These are phyloP conservation scores for Leccinum subtestaceum DNA, from an alignment of 768 basidiomycete species.

Conservation along the genomic window DNA sequence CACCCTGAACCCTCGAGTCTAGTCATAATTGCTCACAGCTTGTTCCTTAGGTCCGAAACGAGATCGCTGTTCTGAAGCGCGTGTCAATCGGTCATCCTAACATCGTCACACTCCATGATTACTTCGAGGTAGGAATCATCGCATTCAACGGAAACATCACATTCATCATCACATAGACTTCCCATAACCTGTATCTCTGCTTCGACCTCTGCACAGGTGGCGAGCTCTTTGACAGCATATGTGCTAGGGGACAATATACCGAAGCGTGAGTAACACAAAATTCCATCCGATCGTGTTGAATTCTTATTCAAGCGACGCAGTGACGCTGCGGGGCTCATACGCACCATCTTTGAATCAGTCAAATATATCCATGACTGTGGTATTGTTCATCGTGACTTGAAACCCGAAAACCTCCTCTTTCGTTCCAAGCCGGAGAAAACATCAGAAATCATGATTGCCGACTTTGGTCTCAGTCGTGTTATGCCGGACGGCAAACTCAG, in stretches of 20 bases:
- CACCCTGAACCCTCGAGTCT: conserved; percentile 16
- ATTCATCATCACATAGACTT: conserved; percentile 49
- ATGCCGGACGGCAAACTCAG: conserved; percentile 89
- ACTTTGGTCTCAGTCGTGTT: conserved; percentile 90
- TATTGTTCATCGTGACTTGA: conserved; percentile 95
- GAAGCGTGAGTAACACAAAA: conserved; percentile 62
- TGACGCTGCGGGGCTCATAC: conserved; percentile 85
- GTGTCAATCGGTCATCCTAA: conserved; percentile 88
- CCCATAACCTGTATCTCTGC: conserved; percentile 90
- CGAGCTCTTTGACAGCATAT: conserved; percentile 98
- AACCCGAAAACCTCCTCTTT: conserved; percentile 98
- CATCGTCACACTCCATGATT: conserved; percentile 92
- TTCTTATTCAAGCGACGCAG: conserved; percentile 41
- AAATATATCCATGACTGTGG: conserved; percentile 88
- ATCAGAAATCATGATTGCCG: conserved; percentile 94
- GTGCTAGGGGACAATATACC: conserved; percentile 94
- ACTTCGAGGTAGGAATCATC: conserved; percentile 71
- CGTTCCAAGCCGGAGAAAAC: conserved; percentile 77
- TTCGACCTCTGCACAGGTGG: conserved; percentile 98
- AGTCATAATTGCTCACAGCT: conserved; percentile 9
- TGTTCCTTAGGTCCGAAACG: conserved; percentile 79
- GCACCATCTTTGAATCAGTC: conserved; percentile 84
- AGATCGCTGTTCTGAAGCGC: conserved; percentile 91
- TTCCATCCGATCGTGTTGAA: not conserved
- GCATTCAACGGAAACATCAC: not conserved